Evolutionary conservation across 2,329 filamentous ascomycete species (phyloP).

Genomic region (Alternaria solani): DNA sequence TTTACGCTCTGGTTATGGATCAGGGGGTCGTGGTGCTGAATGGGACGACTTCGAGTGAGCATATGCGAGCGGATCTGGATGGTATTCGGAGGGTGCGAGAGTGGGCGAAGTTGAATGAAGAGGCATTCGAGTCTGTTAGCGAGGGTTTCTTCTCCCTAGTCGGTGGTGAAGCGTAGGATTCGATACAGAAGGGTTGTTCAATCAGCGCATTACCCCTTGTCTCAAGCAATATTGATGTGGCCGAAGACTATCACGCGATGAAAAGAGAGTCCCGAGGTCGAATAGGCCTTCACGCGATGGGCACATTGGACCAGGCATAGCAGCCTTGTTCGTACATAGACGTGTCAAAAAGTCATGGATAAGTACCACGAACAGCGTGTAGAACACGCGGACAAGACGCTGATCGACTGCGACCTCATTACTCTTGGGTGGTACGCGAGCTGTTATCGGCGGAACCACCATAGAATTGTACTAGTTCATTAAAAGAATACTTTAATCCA

Average conservation of each 20-base stretch:
- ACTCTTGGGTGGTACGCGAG: no score
- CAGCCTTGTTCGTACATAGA: neutral
- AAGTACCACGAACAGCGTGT: no score
- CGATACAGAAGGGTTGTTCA: neutral
- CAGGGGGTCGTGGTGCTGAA: constrained; percentile 63
- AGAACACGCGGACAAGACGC: neutral
- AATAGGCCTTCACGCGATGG: neutral
- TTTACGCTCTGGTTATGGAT: constrained; percentile 66
- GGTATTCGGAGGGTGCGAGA: constrained; percentile 53
- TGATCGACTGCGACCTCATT: no score
- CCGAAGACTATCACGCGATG: neutral
- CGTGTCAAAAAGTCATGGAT: no score
- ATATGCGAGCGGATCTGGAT: constrained; percentile 63
- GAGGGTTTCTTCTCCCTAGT: constrained; percentile 28
- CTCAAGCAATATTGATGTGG: neutral
- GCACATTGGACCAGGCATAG: neutral
- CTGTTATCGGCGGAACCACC: no score
- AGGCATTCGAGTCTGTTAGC: constrained; percentile 57
- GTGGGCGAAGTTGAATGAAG: constrained; percentile 57
- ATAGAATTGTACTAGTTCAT: no score
- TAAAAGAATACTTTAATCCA: no score
- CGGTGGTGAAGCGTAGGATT: neutral
- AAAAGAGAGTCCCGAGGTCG: neutral
- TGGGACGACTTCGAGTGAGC: constrained; percentile 62
- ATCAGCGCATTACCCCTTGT: neutral